Evolutionary conservation across 169 alveolate genomes (phyloP).

Genomic region (Eimeria mitis): DNA sequence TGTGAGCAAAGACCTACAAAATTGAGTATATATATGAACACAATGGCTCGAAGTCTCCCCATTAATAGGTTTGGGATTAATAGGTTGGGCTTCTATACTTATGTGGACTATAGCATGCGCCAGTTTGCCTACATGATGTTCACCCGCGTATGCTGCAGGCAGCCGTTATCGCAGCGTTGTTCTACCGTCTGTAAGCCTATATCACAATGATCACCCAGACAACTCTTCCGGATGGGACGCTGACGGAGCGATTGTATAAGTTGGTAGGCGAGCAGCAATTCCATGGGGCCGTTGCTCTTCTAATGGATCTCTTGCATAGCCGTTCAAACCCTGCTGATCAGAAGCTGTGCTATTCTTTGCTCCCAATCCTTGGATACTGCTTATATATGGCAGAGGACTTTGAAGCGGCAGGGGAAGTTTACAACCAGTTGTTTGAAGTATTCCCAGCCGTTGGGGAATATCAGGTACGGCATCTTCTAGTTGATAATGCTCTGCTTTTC

Average conservation of each 20-base stretch:
- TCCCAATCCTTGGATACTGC: conserved; percentile 60
- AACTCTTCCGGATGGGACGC: conserved; percentile 37
- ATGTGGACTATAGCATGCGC: background rate
- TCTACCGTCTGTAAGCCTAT: no score
- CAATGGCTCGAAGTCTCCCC: no score
- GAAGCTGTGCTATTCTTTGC: background rate
- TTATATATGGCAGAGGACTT: conserved; percentile 35
- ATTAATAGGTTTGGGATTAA: background rate
- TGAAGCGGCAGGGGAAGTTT: conserved; percentile 47
- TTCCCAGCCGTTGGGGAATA: conserved; percentile 59
- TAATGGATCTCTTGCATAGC: conserved; percentile 21
- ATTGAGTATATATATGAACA: no score
- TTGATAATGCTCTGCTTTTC: background rate
- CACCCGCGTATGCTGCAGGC: background rate
- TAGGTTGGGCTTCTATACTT: background rate
- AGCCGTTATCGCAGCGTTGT: background rate
- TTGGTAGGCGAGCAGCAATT: conserved; percentile 6
- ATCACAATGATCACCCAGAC: background rate
- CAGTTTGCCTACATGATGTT: background rate
- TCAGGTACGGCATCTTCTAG: background rate
- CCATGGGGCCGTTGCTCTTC: background rate
- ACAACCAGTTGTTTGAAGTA: conserved; percentile 19
- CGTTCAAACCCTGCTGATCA: background rate
- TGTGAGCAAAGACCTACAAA: background rate
- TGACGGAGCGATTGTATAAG: conserved; percentile 39